A percentile compares a stretch with the other conserved stretches of the same genome.
Conservation (phyloP, 192 early-diverging fungal genomes). For the Gonapodya prolifera region DNA sequence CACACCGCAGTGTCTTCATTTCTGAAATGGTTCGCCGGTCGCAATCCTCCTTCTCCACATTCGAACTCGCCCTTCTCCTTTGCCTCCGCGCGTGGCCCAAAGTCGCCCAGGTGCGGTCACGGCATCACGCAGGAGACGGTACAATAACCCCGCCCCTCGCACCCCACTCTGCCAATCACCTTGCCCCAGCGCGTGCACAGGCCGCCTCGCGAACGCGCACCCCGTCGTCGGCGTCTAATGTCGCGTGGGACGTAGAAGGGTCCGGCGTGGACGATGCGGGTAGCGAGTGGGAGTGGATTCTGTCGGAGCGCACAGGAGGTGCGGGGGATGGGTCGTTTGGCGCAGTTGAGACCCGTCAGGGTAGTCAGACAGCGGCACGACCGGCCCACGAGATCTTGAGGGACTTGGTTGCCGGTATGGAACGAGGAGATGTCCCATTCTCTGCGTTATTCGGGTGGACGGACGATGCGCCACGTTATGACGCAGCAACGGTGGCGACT, state of each 20-base stretch:
- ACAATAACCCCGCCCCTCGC: conserved; percentile 14
- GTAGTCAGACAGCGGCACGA: background rate
- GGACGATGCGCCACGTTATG: conserved; percentile 4
- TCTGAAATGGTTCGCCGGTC: conserved; percentile 64
- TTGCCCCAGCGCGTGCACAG: conserved; percentile 7
- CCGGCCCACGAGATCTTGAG: conserved; percentile 15
- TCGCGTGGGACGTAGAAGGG: background rate
- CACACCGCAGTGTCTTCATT: conserved; percentile 53
- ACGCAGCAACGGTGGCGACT: conserved; percentile 11
- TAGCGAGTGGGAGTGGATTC: background rate
- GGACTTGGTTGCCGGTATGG: conserved; percentile 8
- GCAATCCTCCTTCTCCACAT: conserved; percentile 60
- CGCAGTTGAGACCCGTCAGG: no score
- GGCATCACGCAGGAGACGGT: conserved; percentile 19
- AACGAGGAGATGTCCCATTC: conserved; percentile 18
- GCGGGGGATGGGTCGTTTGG: background rate
- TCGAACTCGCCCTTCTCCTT: conserved; percentile 67
- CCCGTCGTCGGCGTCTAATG: background rate
- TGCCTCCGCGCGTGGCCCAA: conserved; percentile 42
- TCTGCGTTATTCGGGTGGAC: conserved; percentile 15
- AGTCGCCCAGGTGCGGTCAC: conserved; percentile 23
- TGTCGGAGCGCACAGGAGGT: background rate
- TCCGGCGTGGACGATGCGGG: background rate
- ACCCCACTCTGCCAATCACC: background rate
- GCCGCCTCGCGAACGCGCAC: conserved; percentile 9